Conservation (phyloP, 1,284 basidiomycete species). For the Apiotrichum akiyoshidainum region DNA sequence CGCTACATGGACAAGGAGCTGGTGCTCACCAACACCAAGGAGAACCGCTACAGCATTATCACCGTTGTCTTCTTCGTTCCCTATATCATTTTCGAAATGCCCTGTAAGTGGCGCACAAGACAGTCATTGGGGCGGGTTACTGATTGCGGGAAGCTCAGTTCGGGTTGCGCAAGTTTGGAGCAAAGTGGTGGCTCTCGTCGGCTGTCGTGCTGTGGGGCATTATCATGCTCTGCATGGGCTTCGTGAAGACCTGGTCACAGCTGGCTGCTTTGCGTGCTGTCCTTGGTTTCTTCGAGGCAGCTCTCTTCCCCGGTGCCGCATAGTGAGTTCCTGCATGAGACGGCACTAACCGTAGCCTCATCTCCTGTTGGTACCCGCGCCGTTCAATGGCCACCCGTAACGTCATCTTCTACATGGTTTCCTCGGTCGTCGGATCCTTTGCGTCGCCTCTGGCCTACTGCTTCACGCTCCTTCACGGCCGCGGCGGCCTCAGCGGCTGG, state of each 20-base stretch:
- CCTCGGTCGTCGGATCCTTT: slow-evolving; percentile 18
- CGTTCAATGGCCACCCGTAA: slow-evolving; percentile 48
- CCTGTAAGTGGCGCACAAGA: background rate
- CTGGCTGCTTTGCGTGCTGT: slow-evolving; percentile 50
- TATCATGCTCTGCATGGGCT: slow-evolving; percentile 48
- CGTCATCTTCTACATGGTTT: slow-evolving; percentile 50
- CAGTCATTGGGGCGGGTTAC: slow-evolving; percentile 4
- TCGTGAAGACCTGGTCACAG: slow-evolving; percentile 38
- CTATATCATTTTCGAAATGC: slow-evolving; percentile 44
- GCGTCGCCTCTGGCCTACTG: slow-evolving; percentile 10
- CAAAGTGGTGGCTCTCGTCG: slow-evolving; percentile 13
- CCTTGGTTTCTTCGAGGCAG: slow-evolving; percentile 47
- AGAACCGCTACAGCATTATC: slow-evolving; percentile 45
- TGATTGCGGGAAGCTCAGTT: slow-evolving; percentile 5
- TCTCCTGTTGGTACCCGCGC: slow-evolving; percentile 52
- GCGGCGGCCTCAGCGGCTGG: slow-evolving; percentile 7
- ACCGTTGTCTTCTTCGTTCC: slow-evolving; percentile 47
- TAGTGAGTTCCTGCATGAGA: slow-evolving; percentile 16
- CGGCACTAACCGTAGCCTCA: background rate
- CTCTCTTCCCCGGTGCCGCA: slow-evolving; percentile 47
- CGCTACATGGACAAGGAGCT: slow-evolving; percentile 30
- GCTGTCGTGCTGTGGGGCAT: slow-evolving; percentile 43
- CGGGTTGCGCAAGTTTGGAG: slow-evolving; percentile 27
- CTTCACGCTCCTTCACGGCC: slow-evolving; percentile 10
- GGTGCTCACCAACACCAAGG: slow-evolving; percentile 12